Evolutionary conservation across 129 eudicot genomes (phyloP).

Genomic region (Heracleum sosnowskyi): DNA sequence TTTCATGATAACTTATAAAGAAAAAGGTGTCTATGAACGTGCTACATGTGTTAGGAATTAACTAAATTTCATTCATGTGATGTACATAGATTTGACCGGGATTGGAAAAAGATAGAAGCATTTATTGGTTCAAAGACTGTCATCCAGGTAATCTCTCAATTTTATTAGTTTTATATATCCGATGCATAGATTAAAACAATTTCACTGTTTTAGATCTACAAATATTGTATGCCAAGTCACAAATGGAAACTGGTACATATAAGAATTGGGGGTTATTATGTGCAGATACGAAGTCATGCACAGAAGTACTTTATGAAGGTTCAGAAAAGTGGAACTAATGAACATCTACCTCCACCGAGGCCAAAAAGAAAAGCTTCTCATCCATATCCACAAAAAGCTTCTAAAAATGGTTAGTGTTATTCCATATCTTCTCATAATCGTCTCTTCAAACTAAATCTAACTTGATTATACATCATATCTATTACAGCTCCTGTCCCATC

Average conservation of each 20-base stretch:
- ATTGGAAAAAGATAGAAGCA: conserved; percentile 97
- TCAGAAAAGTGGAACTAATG: conserved; percentile 86
- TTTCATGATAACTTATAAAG: not conserved
- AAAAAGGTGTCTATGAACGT: not conserved
- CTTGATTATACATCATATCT: not conserved
- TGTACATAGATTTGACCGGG: conserved; percentile 78
- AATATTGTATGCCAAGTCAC: not conserved
- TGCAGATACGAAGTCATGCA: conserved; percentile 94
- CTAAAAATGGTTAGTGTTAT: conserved; percentile 51
- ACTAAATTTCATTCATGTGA: not conserved
- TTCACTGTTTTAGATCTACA: not conserved
- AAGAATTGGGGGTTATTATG: conserved; percentile 7
- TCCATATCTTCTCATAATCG: not conserved
- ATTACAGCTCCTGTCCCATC: conserved; percentile 55
- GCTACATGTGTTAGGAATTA: not conserved
- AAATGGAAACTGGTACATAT: not conserved
- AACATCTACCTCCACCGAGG: conserved; percentile 96
- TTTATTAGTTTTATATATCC: too few relatives aligned
- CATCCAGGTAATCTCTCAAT: conserved; percentile 73
- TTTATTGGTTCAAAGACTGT: conserved; percentile 92
- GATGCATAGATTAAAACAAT: not conserved
- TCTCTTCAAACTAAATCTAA: not conserved
- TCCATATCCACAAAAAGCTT: conserved; percentile 92
- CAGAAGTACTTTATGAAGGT: conserved; percentile 88
- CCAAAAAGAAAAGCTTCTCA: conserved; percentile 96